Conservation (phyloP, 805 yeast genomes). For the Saccharomyces jurei region DNA sequence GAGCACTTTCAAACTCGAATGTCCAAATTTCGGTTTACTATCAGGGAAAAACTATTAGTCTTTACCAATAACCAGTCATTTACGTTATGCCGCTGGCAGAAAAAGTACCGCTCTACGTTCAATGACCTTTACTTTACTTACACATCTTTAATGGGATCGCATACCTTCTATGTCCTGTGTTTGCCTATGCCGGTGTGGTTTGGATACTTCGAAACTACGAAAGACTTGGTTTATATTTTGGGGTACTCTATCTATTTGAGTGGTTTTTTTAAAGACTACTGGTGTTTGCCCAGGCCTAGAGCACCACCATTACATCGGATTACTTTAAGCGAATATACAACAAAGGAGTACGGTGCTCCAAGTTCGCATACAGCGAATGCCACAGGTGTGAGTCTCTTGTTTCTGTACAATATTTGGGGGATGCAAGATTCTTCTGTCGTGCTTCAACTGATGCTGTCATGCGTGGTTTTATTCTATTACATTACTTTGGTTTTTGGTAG, state of each 20-base stretch:
- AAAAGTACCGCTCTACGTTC: conserved; percentile 36
- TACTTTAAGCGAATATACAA: conserved; percentile 83
- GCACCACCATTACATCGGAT: conserved; percentile 88
- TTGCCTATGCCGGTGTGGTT: conserved; percentile 82
- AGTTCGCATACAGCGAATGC: conserved; percentile 94
- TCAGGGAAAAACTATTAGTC: conserved; percentile 50
- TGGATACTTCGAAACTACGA: conserved; percentile 48
- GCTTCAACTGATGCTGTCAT: conserved; percentile 13
- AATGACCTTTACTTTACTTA: conserved; percentile 75
- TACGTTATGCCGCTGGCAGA: conserved; percentile 50
- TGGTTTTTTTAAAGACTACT: conserved; percentile 72
- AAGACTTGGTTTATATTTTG: conserved; percentile 63
- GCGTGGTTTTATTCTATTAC: conserved; percentile 38
- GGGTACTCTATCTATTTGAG: conserved; percentile 54
- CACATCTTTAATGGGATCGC: conserved; percentile 86
- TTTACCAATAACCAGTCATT: conserved; percentile 58
- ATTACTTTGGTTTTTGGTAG: conserved; percentile 68
- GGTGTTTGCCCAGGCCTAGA: conserved; percentile 86
- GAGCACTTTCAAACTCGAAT: conserved; percentile 56
- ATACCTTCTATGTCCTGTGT: conserved; percentile 85
- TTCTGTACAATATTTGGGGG: conserved; percentile 24
- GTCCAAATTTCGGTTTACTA: conserved; percentile 42
- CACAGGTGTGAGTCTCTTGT: conserved; percentile 60
- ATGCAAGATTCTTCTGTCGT: not conserved
- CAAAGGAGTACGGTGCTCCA: conserved; percentile 92